Evolutionary conservation across 2,329 filamentous ascomycete genomes (phyloP), one percentile per base, ranked within the genome.

Genomic region (Penicillium sp.): DNA sequence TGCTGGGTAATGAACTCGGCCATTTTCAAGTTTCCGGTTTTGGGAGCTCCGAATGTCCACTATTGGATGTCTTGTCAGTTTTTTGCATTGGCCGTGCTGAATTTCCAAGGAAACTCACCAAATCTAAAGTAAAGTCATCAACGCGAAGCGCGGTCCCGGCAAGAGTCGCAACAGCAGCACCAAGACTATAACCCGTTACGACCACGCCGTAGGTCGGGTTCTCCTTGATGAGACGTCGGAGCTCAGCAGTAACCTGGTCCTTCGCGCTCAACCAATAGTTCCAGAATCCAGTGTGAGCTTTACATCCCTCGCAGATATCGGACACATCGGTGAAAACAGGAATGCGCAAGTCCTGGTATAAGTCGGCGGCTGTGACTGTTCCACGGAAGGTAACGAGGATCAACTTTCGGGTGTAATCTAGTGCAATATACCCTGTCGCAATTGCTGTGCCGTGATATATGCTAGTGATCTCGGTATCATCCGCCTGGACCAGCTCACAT

Each of bases 1-100:
- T 50, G 48, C 11, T 46, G 21, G 10, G 41, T 50, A 22, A 50
- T 46, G 13, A 50, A 50, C 14, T 50, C 41, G 9, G 48, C 48
- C 41, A 50, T n/a, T 16, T 50, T 46, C n/a, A 18, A 2, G 4
- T 50, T 50, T 18, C 48, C 48, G 29, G 31, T n/a, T 29, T 50
- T 50, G 0, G 48, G 32, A 14, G 31, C 21, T 31, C 48, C 48
- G 18, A 50, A 50, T 29, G 41, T 50, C 48, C 48, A 50, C 41
- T 50, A 36, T 1, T 18, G 2, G 10, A 32, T 9, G 10, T 7
- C 8, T 32, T 7, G 7, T 27, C 24, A 27, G 24, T 7, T 2
- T 24, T 27, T 27, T 27, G 24, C n/a, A n/a, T n/a, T n/a, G n/a
- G n/a, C n/a, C n/a, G n/a, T n/a, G n/a, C n/a, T n/a, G n/a, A n/a